phyloP scores from a whole-genome alignment of 306 rosid species.

The Cucurbita maxima region DNA sequence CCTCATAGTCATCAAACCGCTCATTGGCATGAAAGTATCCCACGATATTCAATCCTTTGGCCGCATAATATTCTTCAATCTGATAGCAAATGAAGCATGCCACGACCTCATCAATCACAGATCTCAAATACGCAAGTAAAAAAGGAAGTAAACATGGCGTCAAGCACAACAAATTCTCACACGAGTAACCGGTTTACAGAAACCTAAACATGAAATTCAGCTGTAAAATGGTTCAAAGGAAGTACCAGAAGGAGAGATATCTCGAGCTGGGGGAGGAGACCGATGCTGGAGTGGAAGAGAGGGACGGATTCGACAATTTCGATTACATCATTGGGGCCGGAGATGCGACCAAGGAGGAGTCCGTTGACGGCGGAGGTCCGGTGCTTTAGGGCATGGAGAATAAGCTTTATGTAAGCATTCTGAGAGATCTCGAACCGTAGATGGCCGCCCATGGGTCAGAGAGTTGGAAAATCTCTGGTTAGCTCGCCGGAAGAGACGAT shows the following conservation, averaged over 20 bases:
- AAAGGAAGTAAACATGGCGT: neutral
- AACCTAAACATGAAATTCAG: neutral
- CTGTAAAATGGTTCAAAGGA: neutral
- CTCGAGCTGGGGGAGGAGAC: slow-evolving; percentile 93
- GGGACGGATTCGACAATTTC: slow-evolving; percentile 82
- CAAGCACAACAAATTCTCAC: neutral
- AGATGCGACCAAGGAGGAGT: slow-evolving; percentile 67
- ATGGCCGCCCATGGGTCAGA: slow-evolving; percentile 51
- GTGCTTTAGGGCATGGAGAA: slow-evolving; percentile 77
- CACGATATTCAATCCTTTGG: slow-evolving; percentile 57
- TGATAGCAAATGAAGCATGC: slow-evolving; percentile 11
- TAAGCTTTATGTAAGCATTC: slow-evolving; percentile 69
- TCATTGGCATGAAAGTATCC: slow-evolving; percentile 94
- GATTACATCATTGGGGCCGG: slow-evolving; percentile 44
- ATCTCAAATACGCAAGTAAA: neutral
- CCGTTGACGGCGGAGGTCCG: slow-evolving; percentile 79
- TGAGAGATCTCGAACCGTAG: slow-evolving; percentile 61
- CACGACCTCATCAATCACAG: neutral
- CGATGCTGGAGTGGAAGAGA: slow-evolving; percentile 75
- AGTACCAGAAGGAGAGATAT: slow-evolving; percentile 80
- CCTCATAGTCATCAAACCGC: slow-evolving; percentile 78
- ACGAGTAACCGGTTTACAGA: neutral
- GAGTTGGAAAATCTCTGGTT: neutral
- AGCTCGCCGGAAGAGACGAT: neutral
- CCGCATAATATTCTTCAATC: slow-evolving; percentile 76